Conservation (phyloP, 2,329 filamentous ascomycete species). For the Alternaria panax region DNA sequence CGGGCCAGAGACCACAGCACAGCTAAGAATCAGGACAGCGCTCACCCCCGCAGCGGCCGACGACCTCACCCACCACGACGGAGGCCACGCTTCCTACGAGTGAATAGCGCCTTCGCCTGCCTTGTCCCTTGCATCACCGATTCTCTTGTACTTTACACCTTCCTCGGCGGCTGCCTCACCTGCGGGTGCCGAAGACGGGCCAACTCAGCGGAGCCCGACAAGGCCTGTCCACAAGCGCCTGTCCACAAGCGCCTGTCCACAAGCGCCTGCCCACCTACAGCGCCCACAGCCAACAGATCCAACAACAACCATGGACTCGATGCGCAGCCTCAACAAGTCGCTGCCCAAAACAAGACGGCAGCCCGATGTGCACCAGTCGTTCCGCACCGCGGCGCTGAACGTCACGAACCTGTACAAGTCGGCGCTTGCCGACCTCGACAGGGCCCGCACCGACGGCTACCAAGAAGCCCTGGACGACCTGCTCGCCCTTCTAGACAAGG, state of each 20-base stretch:
- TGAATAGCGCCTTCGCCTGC: neutral
- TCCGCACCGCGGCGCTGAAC: constrained; percentile 89
- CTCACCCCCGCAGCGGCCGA: constrained; percentile 11
- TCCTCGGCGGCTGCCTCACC: neutral
- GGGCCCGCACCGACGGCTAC: constrained; percentile 81
- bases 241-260: too few relatives aligned
- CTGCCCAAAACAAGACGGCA: constrained; percentile 48
- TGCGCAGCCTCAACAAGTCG: constrained; percentile 52
- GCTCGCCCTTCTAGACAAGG: constrained; percentile 81
- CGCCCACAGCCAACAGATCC: neutral
- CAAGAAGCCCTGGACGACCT: constrained; percentile 94
- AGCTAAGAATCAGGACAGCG: constrained; percentile 11
- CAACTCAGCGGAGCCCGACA: constrained; percentile 9
- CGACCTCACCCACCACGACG: neutral
- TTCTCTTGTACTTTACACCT: neutral
- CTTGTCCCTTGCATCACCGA: constrained; percentile 6
- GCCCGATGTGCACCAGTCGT: constrained; percentile 76
- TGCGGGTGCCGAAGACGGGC: constrained; percentile 5
- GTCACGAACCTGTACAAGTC: constrained; percentile 97
- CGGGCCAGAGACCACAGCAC: neutral
- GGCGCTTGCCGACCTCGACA: constrained; percentile 77
- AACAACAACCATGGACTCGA: constrained; percentile 46
- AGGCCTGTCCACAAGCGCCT: constrained; percentile 1
- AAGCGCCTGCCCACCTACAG: too few relatives aligned
- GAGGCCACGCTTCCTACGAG: constrained; percentile 17